Evolutionary conservation across 2,329 filamentous ascomycete species (phyloP).

Genomic region (Waltergamsia citrina): DNA sequence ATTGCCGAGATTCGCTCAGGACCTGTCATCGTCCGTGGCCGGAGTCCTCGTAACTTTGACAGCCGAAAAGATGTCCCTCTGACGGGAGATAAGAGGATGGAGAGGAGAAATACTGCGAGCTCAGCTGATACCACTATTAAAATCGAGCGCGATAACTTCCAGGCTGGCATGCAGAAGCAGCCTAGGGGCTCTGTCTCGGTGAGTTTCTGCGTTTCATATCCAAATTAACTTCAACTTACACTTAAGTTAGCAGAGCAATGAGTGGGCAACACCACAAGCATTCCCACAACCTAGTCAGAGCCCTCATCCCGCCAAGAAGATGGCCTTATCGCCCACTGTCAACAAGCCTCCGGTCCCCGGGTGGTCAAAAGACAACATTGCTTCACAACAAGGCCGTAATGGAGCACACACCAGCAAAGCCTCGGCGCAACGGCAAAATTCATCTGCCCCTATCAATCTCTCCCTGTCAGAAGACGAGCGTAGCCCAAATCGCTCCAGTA

Average conservation of each 20-base stretch:
- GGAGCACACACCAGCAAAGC: conserved; percentile 10
- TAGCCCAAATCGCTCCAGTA: conserved; percentile 41
- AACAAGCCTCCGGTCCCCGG: conserved; percentile 21
- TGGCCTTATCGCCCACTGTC: conserved; percentile 42
- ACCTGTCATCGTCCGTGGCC: conserved; percentile 88
- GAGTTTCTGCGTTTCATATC: too few species aligned
- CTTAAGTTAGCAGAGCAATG: conserved; percentile 20
- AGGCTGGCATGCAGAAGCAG: conserved; percentile 11
- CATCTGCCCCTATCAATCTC: conserved; percentile 35
- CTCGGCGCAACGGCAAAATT: conserved; percentile 14
- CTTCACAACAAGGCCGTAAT: background rate
- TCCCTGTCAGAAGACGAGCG: conserved; percentile 53
- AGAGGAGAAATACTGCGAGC: conserved; percentile 30
- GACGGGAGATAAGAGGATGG: conserved; percentile 40
- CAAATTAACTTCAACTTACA: background rate
- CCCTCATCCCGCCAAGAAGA: conserved; percentile 40
- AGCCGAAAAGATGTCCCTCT: conserved; percentile 78
- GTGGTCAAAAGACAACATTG: conserved; percentile 5
- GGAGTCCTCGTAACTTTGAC: conserved; percentile 91
- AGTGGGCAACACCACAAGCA: conserved; percentile 35
- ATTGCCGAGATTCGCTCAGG: conserved; percentile 84
- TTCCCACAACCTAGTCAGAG: conserved; percentile 23
- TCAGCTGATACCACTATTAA: conserved; percentile 22
- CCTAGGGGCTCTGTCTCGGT: conserved; percentile 24
- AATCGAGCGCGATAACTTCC: conserved; percentile 20